Evolutionary conservation across 2,329 filamentous ascomycete species (phyloP), one percentile per base, ranked within the genome.

Genomic region (Trichophyton simii): DNA sequence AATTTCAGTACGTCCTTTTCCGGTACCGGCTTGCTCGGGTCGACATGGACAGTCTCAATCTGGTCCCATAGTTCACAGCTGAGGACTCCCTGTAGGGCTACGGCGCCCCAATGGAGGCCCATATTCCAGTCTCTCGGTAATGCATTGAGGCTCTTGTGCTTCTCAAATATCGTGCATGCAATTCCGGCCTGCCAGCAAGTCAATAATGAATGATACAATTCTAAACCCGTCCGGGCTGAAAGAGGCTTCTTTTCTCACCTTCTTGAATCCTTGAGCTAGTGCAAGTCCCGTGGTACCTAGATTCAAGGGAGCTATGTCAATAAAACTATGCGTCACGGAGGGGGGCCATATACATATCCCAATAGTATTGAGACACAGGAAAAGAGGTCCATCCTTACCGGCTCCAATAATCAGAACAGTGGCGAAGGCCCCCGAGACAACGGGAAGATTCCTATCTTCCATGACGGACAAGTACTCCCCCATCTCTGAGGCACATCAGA

Each of bases 91-190:
- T 66, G 62, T 38, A 62, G 31, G 22, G 57, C 36, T 15, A 41
- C 15, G 3, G 38, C 31, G 8, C 54, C 82, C 83, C 83, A 87
- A 68, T 86, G 82, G 62, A 87, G 73, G 0, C 83, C 85, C 62
- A 87, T 73, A 3, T 83, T 84, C 84, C 83, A 61, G 31, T 52
- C 59, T n/a, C 59, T 41, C 18, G 59, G 31, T 22, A 48, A 50
- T 13, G 59, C 50, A 31, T 57, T 20, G 52, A 62, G 36, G 36
- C 18, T 22, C 15, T 20, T 15, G 31, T 62, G 36, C 52, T 54
- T 22, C 36, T 61, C 61, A 46, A 60, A 60, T 15, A 62, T 28
- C 11, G 44, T 55, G 38, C 28, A 55, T 15, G 50, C 42, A 15
- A 58, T 58, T 18, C 61, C 61, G n/a, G 34, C 34, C 46, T 55